These are phyloP conservation scores for Cenchrus americanus DNA, from an alignment of 176 grass and related monocot genomes.

Conservation along the genomic window DNA sequence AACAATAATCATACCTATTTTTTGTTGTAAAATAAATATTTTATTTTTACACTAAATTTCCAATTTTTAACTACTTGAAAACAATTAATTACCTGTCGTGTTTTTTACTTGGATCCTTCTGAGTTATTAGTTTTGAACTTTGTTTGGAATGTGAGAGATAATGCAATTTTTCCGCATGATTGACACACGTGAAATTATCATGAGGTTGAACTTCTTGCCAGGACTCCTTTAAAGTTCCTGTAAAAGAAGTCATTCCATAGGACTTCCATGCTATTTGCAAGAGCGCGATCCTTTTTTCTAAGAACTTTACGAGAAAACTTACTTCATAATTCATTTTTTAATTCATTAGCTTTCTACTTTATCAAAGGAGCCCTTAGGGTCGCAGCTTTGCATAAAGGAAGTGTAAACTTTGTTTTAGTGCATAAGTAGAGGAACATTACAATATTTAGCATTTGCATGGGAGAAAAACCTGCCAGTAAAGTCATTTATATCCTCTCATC, in stretches of 20 bases:
- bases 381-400: neutral
- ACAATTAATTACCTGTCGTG: neutral
- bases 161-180: neutral
- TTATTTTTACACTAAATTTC: neutral
- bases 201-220: neutral
- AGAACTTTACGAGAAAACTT: neutral
- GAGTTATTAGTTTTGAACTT: no score
- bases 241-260: neutral
- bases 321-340: neutral
- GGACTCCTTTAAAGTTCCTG: neutral
- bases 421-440: neutral
- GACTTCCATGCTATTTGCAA: neutral
- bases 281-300: neutral
- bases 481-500: no score
- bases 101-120: neutral
- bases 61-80: neutral
- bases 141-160: neutral
- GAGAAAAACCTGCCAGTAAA: neutral
- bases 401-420: neutral
- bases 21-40: neutral
- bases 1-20: neutral
- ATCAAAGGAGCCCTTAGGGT: neutral
- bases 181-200: neutral
- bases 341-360: neutral
- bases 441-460: neutral